These are phyloP conservation scores for Candida awuae DNA, from an alignment of 805 yeast genomes.

Conservation along the genomic window DNA sequence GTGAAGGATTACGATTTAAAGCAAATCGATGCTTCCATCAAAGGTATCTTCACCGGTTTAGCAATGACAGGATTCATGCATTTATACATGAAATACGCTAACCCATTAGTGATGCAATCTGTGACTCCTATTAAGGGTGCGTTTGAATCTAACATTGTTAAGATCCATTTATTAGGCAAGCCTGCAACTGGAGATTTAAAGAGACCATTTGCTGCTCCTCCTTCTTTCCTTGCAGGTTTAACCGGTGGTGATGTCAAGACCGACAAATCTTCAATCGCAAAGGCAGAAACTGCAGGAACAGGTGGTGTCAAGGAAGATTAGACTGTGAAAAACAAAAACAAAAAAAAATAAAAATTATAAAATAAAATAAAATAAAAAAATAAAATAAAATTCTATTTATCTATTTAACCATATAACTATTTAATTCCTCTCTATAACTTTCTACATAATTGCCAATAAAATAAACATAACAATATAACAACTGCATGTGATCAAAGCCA, in stretches of 20 bases:
- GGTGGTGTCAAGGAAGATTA: constrained; percentile 89
- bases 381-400: too few relatives aligned
- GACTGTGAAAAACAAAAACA: constrained; percentile 6
- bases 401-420: too few relatives aligned
- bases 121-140: constrained; percentile 86
- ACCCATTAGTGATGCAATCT: constrained; percentile 93
- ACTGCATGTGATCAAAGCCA: constrained; percentile 41
- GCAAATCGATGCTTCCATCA: constrained; percentile 73
- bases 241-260: constrained; percentile 50
- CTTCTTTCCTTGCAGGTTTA: constrained; percentile 56
- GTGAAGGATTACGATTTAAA: constrained; percentile 90
- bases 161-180: constrained; percentile 79
- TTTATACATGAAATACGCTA: constrained; percentile 92
- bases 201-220: constrained; percentile 90
- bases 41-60: constrained; percentile 76
- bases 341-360: not conserved
- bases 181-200: constrained; percentile 84
- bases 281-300: constrained; percentile 75
- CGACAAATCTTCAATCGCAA: constrained; percentile 79
- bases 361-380: too few relatives aligned
- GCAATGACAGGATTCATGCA: constrained; percentile 99
- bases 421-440: too few relatives aligned
- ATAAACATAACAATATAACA: constrained; percentile 47
- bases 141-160: constrained; percentile 80
- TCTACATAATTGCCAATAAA: constrained; percentile 37